Evolutionary conservation across 2,329 filamentous ascomycete genomes (phyloP).

Genomic region (Ceratocystiopsis minuta): DNA sequence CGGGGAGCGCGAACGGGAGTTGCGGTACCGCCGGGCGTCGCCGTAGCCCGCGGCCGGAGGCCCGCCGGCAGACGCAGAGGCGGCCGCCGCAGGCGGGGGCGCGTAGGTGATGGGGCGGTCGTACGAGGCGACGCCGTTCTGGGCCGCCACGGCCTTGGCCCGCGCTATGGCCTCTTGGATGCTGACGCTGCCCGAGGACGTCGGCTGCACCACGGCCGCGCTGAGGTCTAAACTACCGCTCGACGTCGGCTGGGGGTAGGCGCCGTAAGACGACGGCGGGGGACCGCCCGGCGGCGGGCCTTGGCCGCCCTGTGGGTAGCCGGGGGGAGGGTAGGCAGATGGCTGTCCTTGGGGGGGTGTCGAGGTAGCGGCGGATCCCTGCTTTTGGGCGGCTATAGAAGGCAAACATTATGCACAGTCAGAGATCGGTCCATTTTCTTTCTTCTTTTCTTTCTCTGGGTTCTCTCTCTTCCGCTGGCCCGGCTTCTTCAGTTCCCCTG

Average conservation of each 20-base stretch:
- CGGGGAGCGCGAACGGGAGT: slow-evolving; percentile 58
- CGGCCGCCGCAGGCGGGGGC: slow-evolving; percentile 15
- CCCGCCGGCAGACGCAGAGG: slow-evolving; percentile 8
- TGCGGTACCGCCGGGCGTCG: slow-evolving; percentile 37
- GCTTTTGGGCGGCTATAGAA: slow-evolving; percentile 11
- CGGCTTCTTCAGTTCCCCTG: too few relatives aligned
- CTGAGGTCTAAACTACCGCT: slow-evolving; percentile 68
- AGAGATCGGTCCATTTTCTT: slow-evolving; percentile 2
- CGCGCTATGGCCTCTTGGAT: slow-evolving; percentile 73
- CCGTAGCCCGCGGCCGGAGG: too few relatives aligned
- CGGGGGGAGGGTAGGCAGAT: slow-evolving; percentile 5
- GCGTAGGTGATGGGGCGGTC: slow-evolving; percentile 34
- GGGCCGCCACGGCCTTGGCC: slow-evolving; percentile 63
- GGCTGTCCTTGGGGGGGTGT: slow-evolving; percentile 6
- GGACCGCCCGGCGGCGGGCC: slow-evolving; percentile 3
- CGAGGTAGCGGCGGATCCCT: slow-evolving; percentile 1
- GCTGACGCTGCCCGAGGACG: slow-evolving; percentile 64
- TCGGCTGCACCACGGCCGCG: slow-evolving; percentile 55
- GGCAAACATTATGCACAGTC: slow-evolving; percentile 4
- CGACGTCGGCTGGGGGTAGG: slow-evolving; percentile 44
- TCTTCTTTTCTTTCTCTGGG: too few relatives aligned
- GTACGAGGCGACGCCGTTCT: slow-evolving; percentile 53
- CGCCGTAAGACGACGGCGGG: slow-evolving; percentile 10
- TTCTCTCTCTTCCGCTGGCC: too few relatives aligned
- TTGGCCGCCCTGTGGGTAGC: slow-evolving; percentile 4